Evolutionary conservation across 1,284 basidiomycete genomes (phyloP), one percentile per base, ranked within the genome.

Genomic region (Sanghuangporus baumii): DNA sequence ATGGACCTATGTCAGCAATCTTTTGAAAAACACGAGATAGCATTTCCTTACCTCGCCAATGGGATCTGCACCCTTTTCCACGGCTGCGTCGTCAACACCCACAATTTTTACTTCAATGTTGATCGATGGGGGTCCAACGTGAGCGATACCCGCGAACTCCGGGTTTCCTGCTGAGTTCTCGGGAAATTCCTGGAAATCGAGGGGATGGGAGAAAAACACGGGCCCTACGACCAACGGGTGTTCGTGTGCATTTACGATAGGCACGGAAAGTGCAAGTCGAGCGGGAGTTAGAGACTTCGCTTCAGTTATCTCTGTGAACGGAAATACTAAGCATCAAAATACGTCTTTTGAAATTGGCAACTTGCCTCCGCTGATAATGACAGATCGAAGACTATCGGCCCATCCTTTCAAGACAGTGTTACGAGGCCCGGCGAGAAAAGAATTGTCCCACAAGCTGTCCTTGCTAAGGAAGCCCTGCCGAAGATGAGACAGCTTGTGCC

Each of bases 371-470:
- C 83, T 82, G 62, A 88, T 79, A 59, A 92, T 74, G 2, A 87
- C 77, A 23, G 76, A 82, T 63, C 89, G 76, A 48, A 92, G 67
- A 18, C 85, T 84, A 1, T 79, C 76, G 3, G 83, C 82, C 64
- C 79, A 78, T 36, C 81, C 80, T 50, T 85, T 87, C 63, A 90
- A 73, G 6, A 85, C 79, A 64, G 75, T 73, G 34, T 78, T 79
- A 48, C 91, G 80, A 4, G 89, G 89, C 23, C 74, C 74, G 65
- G 87, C 85, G 69, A 91, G 88, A 31, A 91, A 81, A 14, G 87
- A 74, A 50, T 88, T 81, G 70, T 93, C 90, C 89, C 90, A 93
- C 16, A 91, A 74, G 65, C 87, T 87, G 60, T 90, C 86, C 69
- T 85, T 88, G 14, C 83, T 88, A 46, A 90, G 68, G 67, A 84